Conservation (phyloP, 2,329 filamentous ascomycete genomes). For the Diplodia mutila region DNA sequence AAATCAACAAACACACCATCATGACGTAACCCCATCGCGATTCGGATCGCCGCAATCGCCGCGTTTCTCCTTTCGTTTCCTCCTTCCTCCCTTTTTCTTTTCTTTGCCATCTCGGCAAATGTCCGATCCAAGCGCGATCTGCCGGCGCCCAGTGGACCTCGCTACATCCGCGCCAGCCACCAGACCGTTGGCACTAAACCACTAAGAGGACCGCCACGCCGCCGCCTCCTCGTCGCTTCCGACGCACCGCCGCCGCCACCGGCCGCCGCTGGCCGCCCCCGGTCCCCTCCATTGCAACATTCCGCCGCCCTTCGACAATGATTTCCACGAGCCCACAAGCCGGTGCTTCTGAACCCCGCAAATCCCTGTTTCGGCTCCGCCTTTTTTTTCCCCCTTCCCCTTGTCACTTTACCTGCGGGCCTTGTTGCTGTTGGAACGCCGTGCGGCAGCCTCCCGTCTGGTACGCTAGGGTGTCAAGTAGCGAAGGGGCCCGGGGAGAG, state of each 20-base stretch:
- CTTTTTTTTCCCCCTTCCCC: background rate
- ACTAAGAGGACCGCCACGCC: background rate
- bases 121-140: background rate
- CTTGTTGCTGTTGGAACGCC: background rate
- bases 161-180: background rate
- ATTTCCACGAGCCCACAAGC: too few species aligned
- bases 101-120: too few species aligned
- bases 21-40: background rate
- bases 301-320: too few species aligned
- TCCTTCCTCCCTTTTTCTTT: background rate
- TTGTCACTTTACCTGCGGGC: background rate
- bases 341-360: too few species aligned
- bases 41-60: background rate
- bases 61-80: background rate
- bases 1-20: too few species aligned
- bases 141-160: background rate
- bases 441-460: background rate
- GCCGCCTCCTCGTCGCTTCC: too few species aligned
- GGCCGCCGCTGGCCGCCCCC: too few species aligned
- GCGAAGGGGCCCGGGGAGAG: background rate
- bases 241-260: background rate
- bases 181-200: background rate
- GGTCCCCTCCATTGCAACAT: too few species aligned
- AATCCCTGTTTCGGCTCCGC: too few species aligned
- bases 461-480: background rate